Evolutionary conservation across 2,329 filamentous ascomycete species (phyloP), one percentile per base, ranked within the genome.

Genomic region (Geosmithia putterillii): DNA sequence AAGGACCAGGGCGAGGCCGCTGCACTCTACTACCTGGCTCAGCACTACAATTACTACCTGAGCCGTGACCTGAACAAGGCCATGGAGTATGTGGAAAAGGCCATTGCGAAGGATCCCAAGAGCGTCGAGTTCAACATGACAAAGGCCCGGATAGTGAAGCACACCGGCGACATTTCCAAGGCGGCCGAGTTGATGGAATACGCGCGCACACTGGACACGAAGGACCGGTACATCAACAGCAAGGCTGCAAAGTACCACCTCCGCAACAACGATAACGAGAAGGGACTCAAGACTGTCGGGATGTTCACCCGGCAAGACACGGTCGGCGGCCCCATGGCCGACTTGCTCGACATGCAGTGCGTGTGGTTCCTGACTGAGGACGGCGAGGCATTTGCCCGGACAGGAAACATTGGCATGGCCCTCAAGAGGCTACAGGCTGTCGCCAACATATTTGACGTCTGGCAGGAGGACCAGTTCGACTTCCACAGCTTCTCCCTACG

Each of bases 391-490:
- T 88, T 89, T 60, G 71, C 85, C 45, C 81, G 92, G 42, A 83
- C 88, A 59, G 81, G 81, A 50, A 88, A 94, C 53, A 67, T 85
- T 40, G 87, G 83, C 4, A 73, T 95, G 46, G 90, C 94, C 0
- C 70, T 98, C 43, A 98, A 98, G 70, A 80, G 94, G 41, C 90
- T 95, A 63, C 86, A 89, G 50, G 73, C 86, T 19, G 77, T 98
- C 45, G 82, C 83, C 60, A 87, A 86, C 63, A 94, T 98, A 51
- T 98, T 98, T 55, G 90, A 96, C 51, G 80, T 87, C 18, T 98
- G 92, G 92, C 84, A 94, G 58, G 94, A 98, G 60, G 92, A 98
- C 54, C 92, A 98, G 57, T 95, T 96, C 55, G 92, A 98, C 60
- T 98, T 98, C 70, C 94, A 98, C 70, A 87, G 80, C 59, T 98